Percentiles rank a stretch among this genome's conserved stretches.
phyloP scores from a whole-genome alignment of 306 rosid species.

The Purshia tridentata region DNA sequence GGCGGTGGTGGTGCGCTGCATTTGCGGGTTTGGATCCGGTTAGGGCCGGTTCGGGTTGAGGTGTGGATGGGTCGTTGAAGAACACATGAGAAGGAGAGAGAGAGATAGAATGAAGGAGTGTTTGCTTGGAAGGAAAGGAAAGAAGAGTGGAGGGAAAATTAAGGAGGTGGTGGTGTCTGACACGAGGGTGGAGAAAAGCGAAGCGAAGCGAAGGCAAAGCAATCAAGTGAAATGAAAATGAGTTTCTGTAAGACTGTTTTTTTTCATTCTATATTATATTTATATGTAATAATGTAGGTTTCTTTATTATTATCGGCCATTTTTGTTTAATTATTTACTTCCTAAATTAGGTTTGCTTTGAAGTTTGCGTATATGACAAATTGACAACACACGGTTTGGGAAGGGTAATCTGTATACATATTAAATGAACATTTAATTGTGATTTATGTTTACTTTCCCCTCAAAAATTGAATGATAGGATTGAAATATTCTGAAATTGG shows the following conservation, averaged over 20 bases:
- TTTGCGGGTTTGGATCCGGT: slow-evolving; percentile 13
- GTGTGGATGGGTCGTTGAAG: neutral
- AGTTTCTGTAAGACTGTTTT: too few relatives aligned
- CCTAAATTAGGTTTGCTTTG: too few relatives aligned
- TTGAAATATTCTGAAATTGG: neutral
- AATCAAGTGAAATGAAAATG: too few relatives aligned
- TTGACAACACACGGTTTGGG: too few relatives aligned
- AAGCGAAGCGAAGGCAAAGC: neutral
- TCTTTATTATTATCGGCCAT: too few relatives aligned
- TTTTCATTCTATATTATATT: too few relatives aligned
- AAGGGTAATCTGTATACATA: too few relatives aligned
- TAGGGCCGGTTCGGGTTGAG: neutral
- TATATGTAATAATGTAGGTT: too few relatives aligned
- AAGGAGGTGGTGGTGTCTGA: neutral
- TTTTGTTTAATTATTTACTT: too few relatives aligned
- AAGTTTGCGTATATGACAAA: too few relatives aligned
- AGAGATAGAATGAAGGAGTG: neutral
- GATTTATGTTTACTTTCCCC: neutral
- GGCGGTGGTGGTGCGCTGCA: slow-evolving; percentile 33
- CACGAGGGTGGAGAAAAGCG: slow-evolving; percentile 16
- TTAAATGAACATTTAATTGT: neutral
- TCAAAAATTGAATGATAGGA: neutral
- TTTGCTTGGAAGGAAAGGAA: slow-evolving; percentile 36
- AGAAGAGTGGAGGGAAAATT: neutral
- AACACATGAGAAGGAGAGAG: slow-evolving; percentile 19